Percentiles rank a stretch among this genome's conserved stretches.
Conservation (phyloP, 495 filamentous ascomycete species). For the Bombardia bombarda region DNA sequence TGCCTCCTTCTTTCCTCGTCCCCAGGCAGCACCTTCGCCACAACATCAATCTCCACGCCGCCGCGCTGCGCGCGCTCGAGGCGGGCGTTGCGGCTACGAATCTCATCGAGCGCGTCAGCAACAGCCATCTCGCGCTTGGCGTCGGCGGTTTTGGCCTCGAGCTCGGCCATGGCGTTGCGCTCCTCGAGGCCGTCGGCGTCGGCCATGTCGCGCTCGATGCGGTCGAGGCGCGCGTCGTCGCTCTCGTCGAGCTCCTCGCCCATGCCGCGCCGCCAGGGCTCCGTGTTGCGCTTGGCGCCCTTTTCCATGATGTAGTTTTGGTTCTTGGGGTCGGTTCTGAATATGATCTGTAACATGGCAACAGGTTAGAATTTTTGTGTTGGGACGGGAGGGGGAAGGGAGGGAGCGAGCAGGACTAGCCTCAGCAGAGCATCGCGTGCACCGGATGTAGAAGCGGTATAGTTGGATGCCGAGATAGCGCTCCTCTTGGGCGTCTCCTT, state of each 20-base stretch:
- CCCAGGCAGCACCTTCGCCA: conserved; percentile 12
- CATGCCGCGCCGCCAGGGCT: conserved; percentile 71
- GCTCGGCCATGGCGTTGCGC: conserved; percentile 79
- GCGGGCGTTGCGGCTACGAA: conserved; percentile 81
- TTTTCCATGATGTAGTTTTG: conserved; percentile 70
- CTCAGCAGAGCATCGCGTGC: conserved; percentile 80
- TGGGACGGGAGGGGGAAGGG: too few relatives aligned
- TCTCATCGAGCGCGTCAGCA: conserved; percentile 94
- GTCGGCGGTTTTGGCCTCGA: conserved; percentile 82
- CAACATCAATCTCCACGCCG: conserved; percentile 36
- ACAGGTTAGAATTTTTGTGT: not conserved
- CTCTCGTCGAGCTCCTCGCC: conserved; percentile 53
- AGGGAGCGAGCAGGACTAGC: not conserved
- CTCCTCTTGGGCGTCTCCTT: conserved; percentile 86
- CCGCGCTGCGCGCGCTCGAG: conserved; percentile 63
- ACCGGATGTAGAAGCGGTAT: conserved; percentile 91
- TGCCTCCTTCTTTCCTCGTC: conserved; percentile 1
- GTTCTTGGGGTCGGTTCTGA: conserved; percentile 89
- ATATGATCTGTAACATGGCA: conserved; percentile 52
- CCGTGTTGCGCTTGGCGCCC: conserved; percentile 88
- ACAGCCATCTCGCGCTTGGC: conserved; percentile 97
- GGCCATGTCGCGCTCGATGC: conserved; percentile 64
- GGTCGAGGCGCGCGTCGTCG: conserved; percentile 79
- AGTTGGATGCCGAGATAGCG: conserved; percentile 85
- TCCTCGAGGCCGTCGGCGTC: conserved; percentile 57